Base-by-base conservation (phyloP, 1,139 yeast species). In the Yamadazyma atmosphaerica region DNA sequence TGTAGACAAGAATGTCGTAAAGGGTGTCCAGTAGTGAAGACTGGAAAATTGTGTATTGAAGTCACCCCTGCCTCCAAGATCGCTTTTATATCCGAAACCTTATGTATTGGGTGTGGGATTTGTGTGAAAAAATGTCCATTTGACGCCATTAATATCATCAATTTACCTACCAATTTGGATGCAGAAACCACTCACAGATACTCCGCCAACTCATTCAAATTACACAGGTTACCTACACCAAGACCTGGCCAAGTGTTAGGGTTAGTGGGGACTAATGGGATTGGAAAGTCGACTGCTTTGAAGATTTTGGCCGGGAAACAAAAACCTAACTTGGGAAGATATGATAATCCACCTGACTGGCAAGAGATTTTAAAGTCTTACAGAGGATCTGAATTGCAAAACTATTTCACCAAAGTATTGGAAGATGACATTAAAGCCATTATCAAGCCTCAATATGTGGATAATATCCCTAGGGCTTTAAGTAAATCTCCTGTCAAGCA, bases 71-170 rank as follows among this genome's bases (percentile, higher is more conserved):
- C 84, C 21, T 82, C 87, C 44, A 92, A 92, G 62, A 88, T 92
- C 58, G 96, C 98, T 17, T 92, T 90, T 62, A 87, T 92, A 46
- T 87, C 96, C n/a, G 98, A 92, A 64, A 86, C 74, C 32, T 74
- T 92, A 60, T 92, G 98, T 78, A 92, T 92, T 57, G 98, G 98
- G 62, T 92, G 98, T 74, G 98, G 98, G 89, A 92, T 92, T 56
- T 92, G 98, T 77, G 96, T 89, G 37, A 92, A 92, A 66, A 92
- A 89, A 63, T 92, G 98, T 69, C 98, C 98, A 21, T 92, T 92
- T 60, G 96, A 90, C 56, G 98, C 98, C 50, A 90, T 92, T 55
- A 85, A 80, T 59, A 90, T 92, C 61, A 92, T 92, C 71, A 92
- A 92, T 60, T 75, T 92, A 63, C 98, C 98, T 48, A 92, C 98